Conservation (phyloP, 2,329 filamentous ascomycete species). For the Xylaria sp. region DNA sequence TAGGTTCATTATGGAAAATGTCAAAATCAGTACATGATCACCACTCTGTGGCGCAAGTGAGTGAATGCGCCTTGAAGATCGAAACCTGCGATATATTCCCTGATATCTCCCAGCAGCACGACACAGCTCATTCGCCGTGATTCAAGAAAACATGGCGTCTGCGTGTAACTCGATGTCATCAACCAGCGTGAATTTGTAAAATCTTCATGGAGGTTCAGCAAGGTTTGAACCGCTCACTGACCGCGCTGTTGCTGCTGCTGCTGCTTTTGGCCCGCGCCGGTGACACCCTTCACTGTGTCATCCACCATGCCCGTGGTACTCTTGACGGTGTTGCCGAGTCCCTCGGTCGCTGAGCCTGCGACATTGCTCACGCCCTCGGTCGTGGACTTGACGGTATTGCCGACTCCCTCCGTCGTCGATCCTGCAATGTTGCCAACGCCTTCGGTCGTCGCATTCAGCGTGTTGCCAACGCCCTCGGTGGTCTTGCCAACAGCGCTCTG, state of each 20-base stretch:
- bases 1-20: neutral
- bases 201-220: neutral
- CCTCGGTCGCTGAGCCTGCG: slow-evolving; percentile 30
- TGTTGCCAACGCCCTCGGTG: slow-evolving; percentile 32
- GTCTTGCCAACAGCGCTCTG: slow-evolving; percentile 29
- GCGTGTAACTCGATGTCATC: neutral
- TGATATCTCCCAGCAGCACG: neutral
- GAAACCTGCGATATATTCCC: neutral
- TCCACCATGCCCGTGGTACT: slow-evolving; percentile 24
- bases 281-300: slow-evolving; percentile 25
- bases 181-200: neutral
- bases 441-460: slow-evolving; percentile 30
- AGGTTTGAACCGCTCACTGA: neutral
- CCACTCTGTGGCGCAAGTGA: neutral
- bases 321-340: slow-evolving; percentile 32
- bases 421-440: slow-evolving; percentile 29
- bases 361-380: slow-evolving; percentile 27
- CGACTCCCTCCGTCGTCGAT: slow-evolving; percentile 31
- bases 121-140: neutral
- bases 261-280: slow-evolving; percentile 16
- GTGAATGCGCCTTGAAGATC: neutral
- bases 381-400: slow-evolving; percentile 27
- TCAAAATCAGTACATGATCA: neutral
- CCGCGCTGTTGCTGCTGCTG: slow-evolving; percentile 1
- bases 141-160: neutral